Conservation (phyloP, 345 rosid species). For the Gossypium thurberi region DNA sequence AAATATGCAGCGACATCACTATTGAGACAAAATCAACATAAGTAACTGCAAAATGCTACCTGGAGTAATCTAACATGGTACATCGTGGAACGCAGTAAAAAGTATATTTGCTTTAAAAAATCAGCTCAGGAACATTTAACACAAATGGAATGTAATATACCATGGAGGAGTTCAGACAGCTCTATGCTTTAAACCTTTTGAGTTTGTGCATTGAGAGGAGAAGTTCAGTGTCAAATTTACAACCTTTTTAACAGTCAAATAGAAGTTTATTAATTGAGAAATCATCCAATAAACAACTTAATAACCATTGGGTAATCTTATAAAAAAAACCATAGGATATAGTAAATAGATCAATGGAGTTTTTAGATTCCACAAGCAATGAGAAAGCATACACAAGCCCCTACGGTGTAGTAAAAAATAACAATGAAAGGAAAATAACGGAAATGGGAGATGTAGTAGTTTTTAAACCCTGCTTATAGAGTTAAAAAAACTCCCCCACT, state of each 20-base stretch:
- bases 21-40: background rate
- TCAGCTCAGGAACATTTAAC: conserved; percentile 5
- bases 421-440: background rate
- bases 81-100: background rate
- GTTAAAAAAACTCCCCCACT: background rate
- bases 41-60: background rate
- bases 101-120: background rate
- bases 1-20: background rate
- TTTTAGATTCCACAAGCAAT: background rate
- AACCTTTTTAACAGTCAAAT: background rate
- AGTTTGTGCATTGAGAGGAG: background rate
- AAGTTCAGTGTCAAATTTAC: background rate
- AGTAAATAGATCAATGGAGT: background rate
- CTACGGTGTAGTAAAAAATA: background rate
- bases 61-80: background rate
- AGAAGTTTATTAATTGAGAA: background rate
- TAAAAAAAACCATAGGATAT: background rate
- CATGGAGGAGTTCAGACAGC: background rate
- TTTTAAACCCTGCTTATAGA: background rate
- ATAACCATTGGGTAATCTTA: background rate
- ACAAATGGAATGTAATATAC: background rate
- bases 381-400: background rate
- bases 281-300: background rate
- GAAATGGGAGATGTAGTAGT: background rate
- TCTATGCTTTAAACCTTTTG: background rate